phyloP scores from a whole-genome alignment of 176 grass and related monocot species.

The Juncus effusus region DNA sequence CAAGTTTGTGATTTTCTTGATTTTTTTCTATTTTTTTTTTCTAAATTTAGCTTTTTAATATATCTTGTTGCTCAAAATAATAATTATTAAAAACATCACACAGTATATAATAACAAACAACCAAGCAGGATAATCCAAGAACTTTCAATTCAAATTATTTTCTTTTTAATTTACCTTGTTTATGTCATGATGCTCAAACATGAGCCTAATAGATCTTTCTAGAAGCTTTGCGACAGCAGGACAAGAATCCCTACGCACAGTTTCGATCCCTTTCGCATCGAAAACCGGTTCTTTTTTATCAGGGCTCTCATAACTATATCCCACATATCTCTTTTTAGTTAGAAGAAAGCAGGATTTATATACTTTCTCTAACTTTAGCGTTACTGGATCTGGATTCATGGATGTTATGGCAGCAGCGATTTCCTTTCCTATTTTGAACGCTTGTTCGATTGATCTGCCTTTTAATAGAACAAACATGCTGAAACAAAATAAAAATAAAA shows the following conservation, averaged over 20 bases:
- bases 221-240: constrained; percentile 82
- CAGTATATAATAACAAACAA: too few species aligned
- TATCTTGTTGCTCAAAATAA: too few species aligned
- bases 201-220: constrained; percentile 78
- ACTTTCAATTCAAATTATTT: background rate
- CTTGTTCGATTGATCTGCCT: constrained; percentile 75
- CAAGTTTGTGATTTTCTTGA: too few species aligned
- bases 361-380: constrained; percentile 90
- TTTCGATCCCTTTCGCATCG: constrained; percentile 95
- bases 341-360: constrained; percentile 95
- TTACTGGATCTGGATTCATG: constrained; percentile 82
- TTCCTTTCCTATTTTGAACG: constrained; percentile 90
- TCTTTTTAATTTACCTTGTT: constrained; percentile 41
- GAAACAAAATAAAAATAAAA: constrained; percentile 30
- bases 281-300: constrained; percentile 65
- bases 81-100: too few species aligned
- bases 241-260: constrained; percentile 91
- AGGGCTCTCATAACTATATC: constrained; percentile 87
- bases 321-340: constrained; percentile 95
- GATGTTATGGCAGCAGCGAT: constrained; percentile 72
- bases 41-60: too few species aligned
- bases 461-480: constrained; percentile 95
- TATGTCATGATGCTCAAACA: constrained; percentile 86
- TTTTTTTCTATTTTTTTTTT: too few species aligned
- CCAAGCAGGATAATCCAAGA: background rate